Base-by-base conservation (phyloP, 2,329 filamentous ascomycete genomes). In the Botryotinia calthae region DNA sequence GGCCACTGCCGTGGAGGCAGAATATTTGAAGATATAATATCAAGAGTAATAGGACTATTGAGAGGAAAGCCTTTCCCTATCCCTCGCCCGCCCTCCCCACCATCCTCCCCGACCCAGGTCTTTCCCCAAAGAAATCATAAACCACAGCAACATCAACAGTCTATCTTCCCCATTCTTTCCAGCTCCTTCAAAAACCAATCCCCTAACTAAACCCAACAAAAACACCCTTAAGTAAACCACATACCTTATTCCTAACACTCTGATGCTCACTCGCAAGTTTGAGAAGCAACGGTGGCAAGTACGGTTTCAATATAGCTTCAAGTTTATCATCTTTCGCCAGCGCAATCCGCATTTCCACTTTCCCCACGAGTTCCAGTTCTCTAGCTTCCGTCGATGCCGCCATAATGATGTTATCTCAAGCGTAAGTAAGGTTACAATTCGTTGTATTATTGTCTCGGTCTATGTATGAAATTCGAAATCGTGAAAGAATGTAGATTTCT, bases 281-380 rank as follows among this genome's bases (percentile, higher is more conserved):
- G 73, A 98, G 86, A 4, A 99, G 87, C 18, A 98, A 84, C 0
- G 95, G 92, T 5, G 92, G 85, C 40, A 99, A 86, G 80, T 95
- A 98, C 59, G 88, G 90, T 79, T 92, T 89, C 28, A 99, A 86
- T 25, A 96, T 85, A 37, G 89, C 84, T 81, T 95, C 89, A 1
- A 99, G 88, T 83, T 95, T 97, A 75, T 89, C 86, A 81, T 98
- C 95, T 69, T 94, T 91, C 77, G 95, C 92, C 70, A 95, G 88
- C 42, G 89, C 91, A 25, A 89, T 81, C 22, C 79, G 81, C 79
- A 98, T 96, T 76, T 91, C 94, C 63, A 97, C 91, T 80, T 93
- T 95, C 79, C 93, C 92, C 70, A 97, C 88, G 75, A 98, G 88
- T 76, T 90, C 88, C 77, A 97, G 86, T 86, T 97, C 94, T 73